Base-by-base conservation (phyloP, 1,284 basidiomycete genomes). In the Microstroma glucosiphilum region DNA sequence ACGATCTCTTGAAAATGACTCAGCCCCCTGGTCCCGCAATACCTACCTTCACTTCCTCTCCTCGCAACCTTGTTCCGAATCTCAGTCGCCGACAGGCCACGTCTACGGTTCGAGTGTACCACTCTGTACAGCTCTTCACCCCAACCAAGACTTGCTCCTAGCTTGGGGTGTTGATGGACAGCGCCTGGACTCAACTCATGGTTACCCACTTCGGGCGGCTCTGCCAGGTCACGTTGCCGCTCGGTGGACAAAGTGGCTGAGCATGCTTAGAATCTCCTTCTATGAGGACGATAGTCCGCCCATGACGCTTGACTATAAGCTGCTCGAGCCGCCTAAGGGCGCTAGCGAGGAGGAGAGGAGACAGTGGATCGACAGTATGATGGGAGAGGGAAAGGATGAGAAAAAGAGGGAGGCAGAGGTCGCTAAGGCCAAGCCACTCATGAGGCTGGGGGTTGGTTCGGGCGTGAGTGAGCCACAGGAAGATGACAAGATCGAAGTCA, bases 231-330 rank as follows among this genome's bases (percentile, higher is more conserved):
- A 84, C 69, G 82, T 86, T 13, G 88, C 88, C 13, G 88, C 86
- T 19, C 84, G 88, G 17, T 88, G 87, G 86, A 86, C 89, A 19
- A 89, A 89, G 81, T 89, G 88, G 88, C 80, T 88, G 0, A 86
- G 88, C 41, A 64, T 48, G 12, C 12, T 64, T 40, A 54, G 42
- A n/a, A 37, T 62, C 37, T 59, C 56, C 37, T 55, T 56, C 4
- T 25, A 21, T 17, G 59, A 43, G 59, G 57, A 59, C 64, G 65
- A 67, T 53, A 61, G 60, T 4, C 61, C 60, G n/a, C 60, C 60
- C 19, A 65, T 70, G 64, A 37, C 59, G n/a, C 49, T 64, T 19
- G 66, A 61, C 49, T 65, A 61, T 60, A 63, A 64, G 41, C 37
- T 69, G 25, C 66, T 63, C 21, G 40, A 43, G 53, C 59, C 67